Conservation (phyloP, 345 rosid species). For the Sisymbrium altissimum region DNA sequence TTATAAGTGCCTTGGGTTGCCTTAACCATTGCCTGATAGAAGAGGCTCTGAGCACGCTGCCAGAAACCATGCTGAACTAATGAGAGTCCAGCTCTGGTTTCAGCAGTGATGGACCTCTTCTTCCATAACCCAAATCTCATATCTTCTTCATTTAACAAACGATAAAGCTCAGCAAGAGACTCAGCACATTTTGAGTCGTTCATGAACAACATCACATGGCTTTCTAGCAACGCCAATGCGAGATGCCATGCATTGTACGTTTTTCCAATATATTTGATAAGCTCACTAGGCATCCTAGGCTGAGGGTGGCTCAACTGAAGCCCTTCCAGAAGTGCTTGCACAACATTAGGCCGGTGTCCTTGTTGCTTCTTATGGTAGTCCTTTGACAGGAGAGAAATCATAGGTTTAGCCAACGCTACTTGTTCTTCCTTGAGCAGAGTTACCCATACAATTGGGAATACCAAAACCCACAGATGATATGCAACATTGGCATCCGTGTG, state of each 20-base stretch:
- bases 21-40: slow-evolving; percentile 97
- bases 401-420: slow-evolving; percentile 79
- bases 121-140: slow-evolving; percentile 99
- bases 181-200: slow-evolving; percentile 90
- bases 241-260: slow-evolving; percentile 98
- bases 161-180: slow-evolving; percentile 95
- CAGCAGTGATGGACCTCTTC: slow-evolving; percentile 90
- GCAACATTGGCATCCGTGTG: slow-evolving; percentile 96
- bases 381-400: slow-evolving; percentile 77
- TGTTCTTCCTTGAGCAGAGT: slow-evolving; percentile 89
- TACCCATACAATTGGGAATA: slow-evolving; percentile 97
- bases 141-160: slow-evolving; percentile 94
- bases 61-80: slow-evolving; percentile 98
- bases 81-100: slow-evolving; percentile 96
- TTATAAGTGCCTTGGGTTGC: slow-evolving; percentile 98
- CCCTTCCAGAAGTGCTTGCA: slow-evolving; percentile 98
- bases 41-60: slow-evolving; percentile 91
- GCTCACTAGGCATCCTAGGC: slow-evolving; percentile 98
- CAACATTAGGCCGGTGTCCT: slow-evolving; percentile 91
- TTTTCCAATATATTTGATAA: slow-evolving; percentile 93
- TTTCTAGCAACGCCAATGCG: slow-evolving; percentile 87
- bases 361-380: slow-evolving; percentile 99
- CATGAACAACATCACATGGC: slow-evolving; percentile 89
- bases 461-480: slow-evolving; percentile 96
- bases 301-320: slow-evolving; percentile 98